Conservation (phyloP, 305 asterid genomes). For the Striga hermonthica region DNA sequence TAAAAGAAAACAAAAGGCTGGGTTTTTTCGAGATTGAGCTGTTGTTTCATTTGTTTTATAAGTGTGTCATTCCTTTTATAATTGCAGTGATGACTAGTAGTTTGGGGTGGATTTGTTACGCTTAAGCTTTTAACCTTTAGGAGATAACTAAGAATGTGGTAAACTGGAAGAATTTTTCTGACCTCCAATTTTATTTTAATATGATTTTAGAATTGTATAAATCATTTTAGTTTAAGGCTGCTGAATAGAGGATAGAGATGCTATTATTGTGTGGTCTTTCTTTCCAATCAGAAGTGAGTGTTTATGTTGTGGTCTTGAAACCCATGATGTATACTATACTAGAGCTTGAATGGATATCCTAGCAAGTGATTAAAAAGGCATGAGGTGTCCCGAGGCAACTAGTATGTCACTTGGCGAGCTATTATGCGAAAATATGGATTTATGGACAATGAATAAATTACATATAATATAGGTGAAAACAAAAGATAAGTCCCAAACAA, state of each 20-base stretch:
- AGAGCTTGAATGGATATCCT: background rate
- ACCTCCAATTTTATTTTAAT: background rate
- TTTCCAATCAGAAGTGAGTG: conserved; percentile 15
- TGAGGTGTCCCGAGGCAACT: too few relatives aligned
- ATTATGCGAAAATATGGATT: too few relatives aligned
- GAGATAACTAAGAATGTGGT: background rate
- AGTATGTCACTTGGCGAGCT: too few relatives aligned
- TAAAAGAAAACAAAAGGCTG: conserved; percentile 14
- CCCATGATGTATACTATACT: background rate
- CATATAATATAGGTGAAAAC: too few relatives aligned
- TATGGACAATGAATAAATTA: too few relatives aligned
- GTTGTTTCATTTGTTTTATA: background rate
- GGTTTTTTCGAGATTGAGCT: conserved; percentile 1
- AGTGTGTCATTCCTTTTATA: too few relatives aligned
- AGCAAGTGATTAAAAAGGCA: background rate
- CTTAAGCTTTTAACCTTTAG: background rate
- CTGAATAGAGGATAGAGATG: background rate
- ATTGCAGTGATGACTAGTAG: too few relatives aligned
- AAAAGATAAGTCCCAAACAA: too few relatives aligned
- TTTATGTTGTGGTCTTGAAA: conserved; percentile 6
- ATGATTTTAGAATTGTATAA: background rate
- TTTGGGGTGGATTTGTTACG: too few relatives aligned
- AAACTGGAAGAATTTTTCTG: conserved; percentile 6
- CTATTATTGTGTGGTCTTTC: background rate
- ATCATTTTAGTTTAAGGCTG: background rate